Base-by-base conservation (phyloP, 805 yeast species). In the Candida ficus region DNA sequence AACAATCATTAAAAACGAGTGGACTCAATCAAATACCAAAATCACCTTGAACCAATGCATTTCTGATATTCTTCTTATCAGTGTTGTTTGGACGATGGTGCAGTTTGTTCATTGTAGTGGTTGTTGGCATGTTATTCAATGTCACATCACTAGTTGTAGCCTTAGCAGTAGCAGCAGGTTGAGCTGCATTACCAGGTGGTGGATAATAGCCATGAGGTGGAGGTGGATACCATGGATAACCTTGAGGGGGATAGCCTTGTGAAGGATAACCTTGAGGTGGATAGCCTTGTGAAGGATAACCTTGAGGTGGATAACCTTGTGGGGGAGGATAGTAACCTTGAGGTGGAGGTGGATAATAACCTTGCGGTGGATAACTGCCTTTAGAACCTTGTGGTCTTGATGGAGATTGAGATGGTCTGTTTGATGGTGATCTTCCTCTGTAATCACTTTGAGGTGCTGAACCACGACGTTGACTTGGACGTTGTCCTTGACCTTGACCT, bases 31-130 rank as follows among this genome's bases (percentile, higher is more conserved):
- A 82, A 28, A 83, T 80, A 34, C 91, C 91, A 62, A 82, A 83
- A 40, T 71, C 71, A 23, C 83, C 84, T 42, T 75, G 77, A 52
- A 75, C 73, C 36, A 83, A 69, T 2, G 86, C 85, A 38, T 77
- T 72, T 50, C 88, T 70, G 33, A 83, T 66, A 39, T 71, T 68
- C 31, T 76, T 80, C 51, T 80, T 77, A 49, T 75, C 75, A 38
- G 63, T 58, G 11, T 55, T 49, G 21, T 53, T 56, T 8, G 63
- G 65, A 18, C 73, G 73, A 48, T 73, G 78, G 35, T 50, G 57
- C 7, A 71, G 49, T 46, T 64, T 71, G 52, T 67, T 76, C 53
- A 70, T 69, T 23, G 61, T 54, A 37, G 52, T 56, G 5, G 70
- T 64, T 6, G 68, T 49, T 5, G 83, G 84, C 63, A 75, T 64